Evolutionary conservation across 495 filamentous ascomycete species (phyloP), one percentile per base, ranked within the genome.

Genomic region (Penicillium lagena): DNA sequence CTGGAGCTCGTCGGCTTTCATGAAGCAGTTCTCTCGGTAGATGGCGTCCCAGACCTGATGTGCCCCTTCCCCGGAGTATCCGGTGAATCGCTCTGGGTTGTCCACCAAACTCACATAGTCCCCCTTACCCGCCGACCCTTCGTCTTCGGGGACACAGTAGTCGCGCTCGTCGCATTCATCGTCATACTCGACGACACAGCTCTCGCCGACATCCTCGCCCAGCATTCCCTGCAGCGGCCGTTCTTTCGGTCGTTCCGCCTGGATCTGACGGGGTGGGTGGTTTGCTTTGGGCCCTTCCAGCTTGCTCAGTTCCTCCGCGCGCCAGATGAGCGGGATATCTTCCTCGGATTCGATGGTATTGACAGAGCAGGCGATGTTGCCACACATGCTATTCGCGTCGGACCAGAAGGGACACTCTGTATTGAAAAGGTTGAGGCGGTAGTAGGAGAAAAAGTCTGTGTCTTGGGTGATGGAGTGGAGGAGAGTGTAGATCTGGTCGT

Each of bases 151-250:
- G 7, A 97, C 79, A 71, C 93, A 98, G 63, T 97, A 98, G 57
- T 98, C 93, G 28, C 90, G 78, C 43, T 97, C 89, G 66, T 98
- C 93, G 50, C 93, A 96, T 60, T 98, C 93, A 53, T 97, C 94
- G 55, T 96, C 93, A 59, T 93, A 95, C 63, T 98, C 93, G 2
- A 96, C 82, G 35, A 98, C 87, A 63, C 93, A 98, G 55, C 87
- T 95, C 67, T 98, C 93, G 13, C 87, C 88, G 8, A 95, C 90
- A 42, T 83, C 73, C 39, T 89, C 86, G 29, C 93, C 93, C 31
- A 98, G 69, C 58, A 79, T 75, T 3, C 90, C 94, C 55, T 86
- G 80, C 12, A 98, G 71, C 11, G 93, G 93, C 47, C 77, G 73
- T 50, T 82, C 57, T 28, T 77, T 80, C n/a, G 80, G 75, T 33